Evolutionary conservation across 1,139 yeast genomes (phyloP).

Genomic region (Pneumocystis carinii): DNA sequence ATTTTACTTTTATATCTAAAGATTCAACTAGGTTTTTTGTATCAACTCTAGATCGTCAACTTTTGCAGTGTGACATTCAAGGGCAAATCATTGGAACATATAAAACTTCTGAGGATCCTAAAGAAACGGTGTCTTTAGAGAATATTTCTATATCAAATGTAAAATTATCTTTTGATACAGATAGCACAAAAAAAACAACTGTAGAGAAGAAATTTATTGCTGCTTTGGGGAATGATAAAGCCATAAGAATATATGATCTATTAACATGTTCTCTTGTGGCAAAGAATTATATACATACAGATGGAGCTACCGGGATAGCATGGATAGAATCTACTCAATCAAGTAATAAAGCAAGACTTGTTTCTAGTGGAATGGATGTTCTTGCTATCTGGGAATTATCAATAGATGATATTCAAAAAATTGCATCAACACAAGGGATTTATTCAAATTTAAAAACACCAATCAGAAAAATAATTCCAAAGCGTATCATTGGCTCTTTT

Average conservation of each 20-base stretch:
- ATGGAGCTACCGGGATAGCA: neutral
- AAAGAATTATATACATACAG: constrained; percentile 4
- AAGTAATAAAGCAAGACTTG: neutral
- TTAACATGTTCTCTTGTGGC: constrained; percentile 4
- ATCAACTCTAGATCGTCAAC: constrained; percentile 18
- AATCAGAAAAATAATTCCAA: neutral
- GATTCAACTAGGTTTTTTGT: neutral
- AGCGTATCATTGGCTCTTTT: neutral
- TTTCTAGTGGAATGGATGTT: neutral
- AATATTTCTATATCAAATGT: neutral
- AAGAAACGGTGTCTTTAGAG: neutral
- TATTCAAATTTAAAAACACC: neutral
- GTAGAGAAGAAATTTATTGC: constrained; percentile 5
- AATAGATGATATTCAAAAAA: neutral
- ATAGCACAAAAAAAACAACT: neutral
- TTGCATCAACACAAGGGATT: neutral
- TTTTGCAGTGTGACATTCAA: neutral
- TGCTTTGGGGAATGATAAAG: constrained; percentile 22
- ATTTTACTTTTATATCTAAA: neutral
- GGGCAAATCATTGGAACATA: neutral
- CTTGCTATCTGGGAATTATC: neutral
- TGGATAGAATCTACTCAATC: neutral
- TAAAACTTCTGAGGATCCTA: neutral
- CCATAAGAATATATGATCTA: constrained; percentile 12
- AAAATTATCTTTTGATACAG: neutral